A percentile compares a stretch with the other conserved stretches of the same genome.
Conservation (phyloP, 2,329 filamentous ascomycete species). For the Catunica adiposa region DNA sequence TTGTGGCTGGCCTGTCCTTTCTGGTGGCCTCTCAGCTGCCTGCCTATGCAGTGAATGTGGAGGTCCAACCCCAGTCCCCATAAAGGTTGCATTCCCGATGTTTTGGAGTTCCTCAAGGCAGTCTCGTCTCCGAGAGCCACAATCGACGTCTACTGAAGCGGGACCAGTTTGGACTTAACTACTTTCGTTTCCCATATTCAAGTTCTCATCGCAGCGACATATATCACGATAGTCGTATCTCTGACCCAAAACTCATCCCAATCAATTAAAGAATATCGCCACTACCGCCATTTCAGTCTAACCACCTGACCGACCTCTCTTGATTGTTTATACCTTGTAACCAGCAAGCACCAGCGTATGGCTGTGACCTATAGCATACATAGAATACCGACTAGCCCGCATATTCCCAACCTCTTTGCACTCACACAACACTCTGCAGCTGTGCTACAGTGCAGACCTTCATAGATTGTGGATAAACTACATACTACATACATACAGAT, state of each 20-base stretch:
- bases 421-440: constrained; percentile 2
- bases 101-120: background rate
- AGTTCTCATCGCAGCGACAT: background rate
- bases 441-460: background rate
- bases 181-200: background rate
- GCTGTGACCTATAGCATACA: constrained; percentile 1
- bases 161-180: background rate
- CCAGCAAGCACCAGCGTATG: background rate
- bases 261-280: background rate
- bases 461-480: background rate
- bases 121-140: constrained; percentile 5
- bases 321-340: background rate
- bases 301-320: background rate
- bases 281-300: background rate
- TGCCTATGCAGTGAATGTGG: constrained; percentile 2
- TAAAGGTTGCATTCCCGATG: constrained; percentile 9
- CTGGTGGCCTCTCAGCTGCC: constrained; percentile 2
- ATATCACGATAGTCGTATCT: background rate
- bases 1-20: constrained; percentile 12
- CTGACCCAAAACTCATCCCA: background rate
- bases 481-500: no score
- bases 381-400: constrained; percentile 1
- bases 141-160: background rate
- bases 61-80: background rate
- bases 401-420: constrained; percentile 9